Evolutionary conservation across 1,139 yeast genomes (phyloP).

Genomic region (Meyerozyma elateridarum): DNA sequence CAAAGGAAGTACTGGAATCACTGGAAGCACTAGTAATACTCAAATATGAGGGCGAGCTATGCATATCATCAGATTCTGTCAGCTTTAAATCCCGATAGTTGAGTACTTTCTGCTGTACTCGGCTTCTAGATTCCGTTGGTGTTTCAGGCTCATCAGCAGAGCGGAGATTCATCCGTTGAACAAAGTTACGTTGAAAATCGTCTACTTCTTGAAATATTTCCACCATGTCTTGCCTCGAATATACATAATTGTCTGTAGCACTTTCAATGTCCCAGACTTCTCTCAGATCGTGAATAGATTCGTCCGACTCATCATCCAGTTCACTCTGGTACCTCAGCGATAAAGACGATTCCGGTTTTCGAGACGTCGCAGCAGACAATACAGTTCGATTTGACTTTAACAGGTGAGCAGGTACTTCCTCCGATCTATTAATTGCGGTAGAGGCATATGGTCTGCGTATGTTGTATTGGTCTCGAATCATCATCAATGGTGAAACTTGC

Average conservation of each 20-base stretch:
- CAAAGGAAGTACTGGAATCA: slow-evolving; percentile 4
- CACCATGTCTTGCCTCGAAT: slow-evolving; percentile 3
- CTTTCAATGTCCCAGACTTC: neutral
- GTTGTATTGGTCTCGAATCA: slow-evolving; percentile 2
- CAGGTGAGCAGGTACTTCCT: neutral
- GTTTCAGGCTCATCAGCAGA: neutral
- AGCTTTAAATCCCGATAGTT: slow-evolving; percentile 9
- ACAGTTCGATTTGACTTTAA: neutral
- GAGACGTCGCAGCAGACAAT: neutral
- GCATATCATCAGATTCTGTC: slow-evolving; percentile 6
- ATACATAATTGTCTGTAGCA: neutral
- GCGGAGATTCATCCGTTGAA: slow-evolving; percentile 1
- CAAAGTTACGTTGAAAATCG: slow-evolving; percentile 4
- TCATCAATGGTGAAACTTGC: slow-evolving; percentile 1
- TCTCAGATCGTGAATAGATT: neutral
- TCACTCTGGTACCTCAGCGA: slow-evolving; percentile 3
- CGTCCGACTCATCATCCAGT: slow-evolving; percentile 3
- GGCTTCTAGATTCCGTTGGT: slow-evolving; percentile 4
- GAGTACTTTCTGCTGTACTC: slow-evolving; percentile 11
- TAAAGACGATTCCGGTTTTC: neutral
- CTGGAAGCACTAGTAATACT: slow-evolving; percentile 1
- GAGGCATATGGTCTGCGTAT: neutral
- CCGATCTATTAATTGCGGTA: neutral
- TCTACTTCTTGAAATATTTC: slow-evolving; percentile 8
- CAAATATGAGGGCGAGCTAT: slow-evolving; percentile 4